phyloP scores from a whole-genome alignment of 768 basidiomycete genomes.

The Roridomyces roridus region DNA sequence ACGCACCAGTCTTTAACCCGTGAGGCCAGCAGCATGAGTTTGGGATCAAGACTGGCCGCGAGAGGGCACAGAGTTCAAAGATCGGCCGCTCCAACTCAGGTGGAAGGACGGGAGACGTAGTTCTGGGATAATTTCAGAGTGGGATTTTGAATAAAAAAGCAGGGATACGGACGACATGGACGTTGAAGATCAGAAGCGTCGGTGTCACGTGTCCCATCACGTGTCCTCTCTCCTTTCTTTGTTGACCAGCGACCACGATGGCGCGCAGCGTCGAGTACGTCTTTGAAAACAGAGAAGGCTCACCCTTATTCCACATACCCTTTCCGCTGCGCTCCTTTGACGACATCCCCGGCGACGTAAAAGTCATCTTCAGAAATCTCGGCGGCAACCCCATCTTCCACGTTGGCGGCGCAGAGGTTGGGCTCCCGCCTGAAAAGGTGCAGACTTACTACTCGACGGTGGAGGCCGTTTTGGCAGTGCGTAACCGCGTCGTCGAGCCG shows the following conservation, averaged over 20 bases:
- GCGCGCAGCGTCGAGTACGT: neutral
- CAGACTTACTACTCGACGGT: slow-evolving; percentile 8
- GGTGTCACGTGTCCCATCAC: too few species aligned
- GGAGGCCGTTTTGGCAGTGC: neutral
- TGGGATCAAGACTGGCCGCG: too few species aligned
- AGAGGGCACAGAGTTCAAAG: too few species aligned
- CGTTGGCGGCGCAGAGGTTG: slow-evolving; percentile 21
- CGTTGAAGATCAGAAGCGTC: too few species aligned
- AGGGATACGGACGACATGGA: too few species aligned
- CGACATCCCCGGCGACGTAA: neutral
- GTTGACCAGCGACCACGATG: neutral
- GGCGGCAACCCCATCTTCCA: slow-evolving; percentile 22
- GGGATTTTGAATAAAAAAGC: too few species aligned
- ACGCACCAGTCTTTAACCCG: too few species aligned
- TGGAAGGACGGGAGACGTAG: too few species aligned
- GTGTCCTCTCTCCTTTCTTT: too few species aligned
- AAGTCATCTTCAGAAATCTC: slow-evolving; percentile 12
- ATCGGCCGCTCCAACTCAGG: too few species aligned
- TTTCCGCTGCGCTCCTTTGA: slow-evolving; percentile 7
- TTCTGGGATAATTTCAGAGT: too few species aligned
- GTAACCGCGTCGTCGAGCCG: neutral
- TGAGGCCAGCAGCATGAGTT: too few species aligned
- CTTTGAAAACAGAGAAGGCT: slow-evolving; percentile 12
- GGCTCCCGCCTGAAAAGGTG: neutral
- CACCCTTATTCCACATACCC: slow-evolving; percentile 20